Evolutionary conservation across 768 basidiomycete species (phyloP), one percentile per base, ranked within the genome.

Genomic region (Boletus pseudo-olivaceus): DNA sequence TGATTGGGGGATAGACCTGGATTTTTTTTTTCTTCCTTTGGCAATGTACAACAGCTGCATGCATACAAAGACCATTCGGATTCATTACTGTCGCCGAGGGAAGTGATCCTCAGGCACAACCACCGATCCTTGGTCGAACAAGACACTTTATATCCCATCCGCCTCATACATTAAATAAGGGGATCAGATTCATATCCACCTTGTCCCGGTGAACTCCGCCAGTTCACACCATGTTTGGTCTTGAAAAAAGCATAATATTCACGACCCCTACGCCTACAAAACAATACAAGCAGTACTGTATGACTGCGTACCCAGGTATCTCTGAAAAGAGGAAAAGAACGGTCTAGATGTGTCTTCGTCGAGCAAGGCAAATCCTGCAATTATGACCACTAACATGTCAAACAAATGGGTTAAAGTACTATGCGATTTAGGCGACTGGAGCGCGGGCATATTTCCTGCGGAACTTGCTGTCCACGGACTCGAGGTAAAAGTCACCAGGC

Each of bases 401-500:
- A 19, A 17, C 14, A 14, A 39, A 41, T 38, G 33, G 10, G n/a
- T 48, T 23, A 47, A 23, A 48, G 12, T 48, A 63, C 23, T n/a
- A 42, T 19, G 32, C 9, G 26, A 56, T 58, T 29, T 43, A 72
- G 26, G 56, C 69, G 11, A 55, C 57, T 7, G 78, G 75, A 20
- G 67, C 72, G 54, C 81, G 69, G 55, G 78, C 73, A 74, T 99
- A 99, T 72, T 88, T 93, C 68, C 97, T 82, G 64, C 97, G 80
- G 83, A 87, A 94, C 75, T 94, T 94, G 64, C 78, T 75, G 74
- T 98, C 97, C 64, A 96, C 87, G 67, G 78, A 82, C 58, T 87
- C 86, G 61, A 99, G 88, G 81, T 98, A 98, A 78, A 88, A 98
- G 19, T 88, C 78, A 42, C 94, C 94, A 4, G 90, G 87, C 90